Conservation (phyloP, 1,139 yeast species). For the Suhomyces bokatorum region DNA sequence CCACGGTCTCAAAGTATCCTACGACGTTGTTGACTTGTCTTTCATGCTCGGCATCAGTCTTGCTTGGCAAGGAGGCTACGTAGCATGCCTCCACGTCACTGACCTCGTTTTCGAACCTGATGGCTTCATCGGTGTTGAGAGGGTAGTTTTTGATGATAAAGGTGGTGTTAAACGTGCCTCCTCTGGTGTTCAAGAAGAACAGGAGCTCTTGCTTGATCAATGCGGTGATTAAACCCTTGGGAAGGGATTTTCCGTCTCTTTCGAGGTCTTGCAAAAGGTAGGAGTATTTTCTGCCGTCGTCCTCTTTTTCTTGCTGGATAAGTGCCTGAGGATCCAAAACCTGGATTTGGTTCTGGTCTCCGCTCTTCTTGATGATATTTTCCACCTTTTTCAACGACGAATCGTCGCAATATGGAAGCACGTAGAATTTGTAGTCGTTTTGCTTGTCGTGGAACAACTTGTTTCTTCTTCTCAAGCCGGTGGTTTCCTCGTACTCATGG, state of each 20-base stretch:
- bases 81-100: conserved; percentile 46
- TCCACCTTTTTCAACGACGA: conserved; percentile 23
- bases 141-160: conserved; percentile 58
- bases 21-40: conserved; percentile 43
- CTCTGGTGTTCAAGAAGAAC: conserved; percentile 39
- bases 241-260: conserved; percentile 39
- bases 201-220: conserved; percentile 50
- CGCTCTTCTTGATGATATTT: conserved; percentile 18
- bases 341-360: conserved; percentile 37
- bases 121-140: conserved; percentile 58
- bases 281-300: conserved; percentile 43
- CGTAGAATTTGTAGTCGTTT: conserved; percentile 39
- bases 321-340: conserved; percentile 49
- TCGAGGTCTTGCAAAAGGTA: conserved; percentile 44
- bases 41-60: conserved; percentile 27
- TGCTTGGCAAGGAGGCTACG: conserved; percentile 24
- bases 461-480: conserved; percentile 56
- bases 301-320: conserved; percentile 43
- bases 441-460: conserved; percentile 38
- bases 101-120: conserved; percentile 59
- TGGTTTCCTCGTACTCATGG: conserved; percentile 46
- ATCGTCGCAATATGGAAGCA: conserved; percentile 42
- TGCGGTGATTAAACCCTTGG: conserved; percentile 60
- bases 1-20: conserved; percentile 62
- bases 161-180: conserved; percentile 45